Evolutionary conservation across 257 asterid species (phyloP), one percentile per base, ranked within the genome.

Genomic region (Solanum clarkiae): DNA sequence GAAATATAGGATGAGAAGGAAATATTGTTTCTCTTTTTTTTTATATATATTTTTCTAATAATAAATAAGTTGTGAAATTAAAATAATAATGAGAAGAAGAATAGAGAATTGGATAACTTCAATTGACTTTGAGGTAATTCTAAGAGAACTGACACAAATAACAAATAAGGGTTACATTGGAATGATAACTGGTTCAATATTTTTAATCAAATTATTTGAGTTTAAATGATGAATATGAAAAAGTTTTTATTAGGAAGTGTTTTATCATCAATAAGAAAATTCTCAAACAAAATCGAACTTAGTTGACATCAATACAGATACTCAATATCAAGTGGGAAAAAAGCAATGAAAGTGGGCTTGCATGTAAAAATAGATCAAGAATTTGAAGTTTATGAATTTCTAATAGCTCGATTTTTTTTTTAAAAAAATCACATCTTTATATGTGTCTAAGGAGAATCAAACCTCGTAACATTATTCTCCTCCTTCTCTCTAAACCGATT

Each of bases 211-310:
- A 36, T 5, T 55, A 55, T 55, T 55, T 9, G 0, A 1, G 5
- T 55, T 17, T 55, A 9, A 7, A 55, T 55, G 1, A 0, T 17
- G 22, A 55, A 3, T 55, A 2, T 17, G 1, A 55, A 55, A 1
- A 17, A 0, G 0, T 6, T n/a, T 57, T 59, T n/a, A 20, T 59
- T 7, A 59, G 8, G 7, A 0, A 10, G 13, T 3, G 13, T 51
- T 51, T 51, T 11, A 51, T 15, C 15, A 0, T 11, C 1, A 51
- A 51, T 51, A 11, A n/a, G 15, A 20, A 10, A 10, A n/a, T 60
- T n/a, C 10, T 5, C 8, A 0, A 1, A 1, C 17, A 14, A 60
- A 60, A 10, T 2, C 0, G 2, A n/a, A 22, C 22, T 60, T 2
- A 22, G 22, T 22, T 3, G 3, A 11, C 0, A 11, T 5, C 16